phyloP scores from a whole-genome alignment of 495 filamentous ascomycete species.

The Aspergillus steynii region DNA sequence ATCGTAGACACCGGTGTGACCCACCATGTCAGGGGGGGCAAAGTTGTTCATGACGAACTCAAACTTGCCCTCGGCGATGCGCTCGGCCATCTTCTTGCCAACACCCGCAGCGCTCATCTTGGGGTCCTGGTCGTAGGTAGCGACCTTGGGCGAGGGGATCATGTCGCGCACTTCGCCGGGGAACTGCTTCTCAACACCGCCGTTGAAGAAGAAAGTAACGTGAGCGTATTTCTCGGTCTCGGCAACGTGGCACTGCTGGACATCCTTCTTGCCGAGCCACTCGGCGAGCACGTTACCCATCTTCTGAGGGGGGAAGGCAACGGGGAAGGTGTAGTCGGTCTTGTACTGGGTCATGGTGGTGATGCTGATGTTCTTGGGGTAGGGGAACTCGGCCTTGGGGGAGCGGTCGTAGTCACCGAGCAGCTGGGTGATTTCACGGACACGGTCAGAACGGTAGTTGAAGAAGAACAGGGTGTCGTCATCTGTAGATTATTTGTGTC shows the following conservation, averaged over 20 bases:
- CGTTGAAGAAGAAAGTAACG: constrained; percentile 99
- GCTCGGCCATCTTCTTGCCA: constrained; percentile 80
- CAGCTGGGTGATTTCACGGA: constrained; percentile 93
- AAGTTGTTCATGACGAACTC: constrained; percentile 99
- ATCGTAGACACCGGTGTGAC: constrained; percentile 95
- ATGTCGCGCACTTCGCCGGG: constrained; percentile 81
- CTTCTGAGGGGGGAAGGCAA: constrained; percentile 90
- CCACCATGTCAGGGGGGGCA: constrained; percentile 98
- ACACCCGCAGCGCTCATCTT: constrained; percentile 92
- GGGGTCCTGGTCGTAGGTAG: constrained; percentile 96
- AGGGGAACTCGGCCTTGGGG: constrained; percentile 86
- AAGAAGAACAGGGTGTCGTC: constrained; percentile 97
- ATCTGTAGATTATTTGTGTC: constrained; percentile 48
- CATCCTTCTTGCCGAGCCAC: constrained; percentile 82
- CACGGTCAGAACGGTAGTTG: constrained; percentile 99
- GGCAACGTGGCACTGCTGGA: constrained; percentile 92
- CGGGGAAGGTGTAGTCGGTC: constrained; percentile 85
- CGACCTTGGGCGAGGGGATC: constrained; percentile 71
- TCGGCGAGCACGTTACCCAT: constrained; percentile 98
- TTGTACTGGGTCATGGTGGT: constrained; percentile 99
- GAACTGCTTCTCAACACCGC: constrained; percentile 96
- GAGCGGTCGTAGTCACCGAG: constrained; percentile 89
- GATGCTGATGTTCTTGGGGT: constrained; percentile 85
- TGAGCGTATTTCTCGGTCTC: constrained; percentile 99
- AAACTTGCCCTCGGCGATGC: constrained; percentile 76